These are phyloP conservation scores for Globisporangium ultimum DNA, from an alignment of 352 stramenopile species.

Conservation along the genomic window DNA sequence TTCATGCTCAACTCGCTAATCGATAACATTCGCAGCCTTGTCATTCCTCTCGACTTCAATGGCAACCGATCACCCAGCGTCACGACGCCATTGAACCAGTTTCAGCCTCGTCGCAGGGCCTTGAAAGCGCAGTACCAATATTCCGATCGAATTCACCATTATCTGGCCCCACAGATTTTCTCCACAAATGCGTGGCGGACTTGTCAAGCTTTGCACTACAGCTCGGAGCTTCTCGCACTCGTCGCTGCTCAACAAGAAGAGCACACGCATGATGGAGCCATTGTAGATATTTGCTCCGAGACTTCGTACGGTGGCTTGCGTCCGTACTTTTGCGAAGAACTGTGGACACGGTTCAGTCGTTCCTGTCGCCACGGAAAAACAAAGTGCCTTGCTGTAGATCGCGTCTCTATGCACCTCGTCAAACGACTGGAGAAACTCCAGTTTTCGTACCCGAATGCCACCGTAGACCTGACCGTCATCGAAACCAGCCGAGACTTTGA, in stretches of 20 bases:
- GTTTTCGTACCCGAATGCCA: slow-evolving; percentile 1
- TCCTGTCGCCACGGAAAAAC: not conserved
- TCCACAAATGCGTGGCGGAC: not conserved
- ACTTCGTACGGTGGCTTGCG: slow-evolving; percentile 2
- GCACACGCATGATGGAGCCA: not conserved
- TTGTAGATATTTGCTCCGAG: slow-evolving; percentile 12
- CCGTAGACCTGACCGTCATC: slow-evolving; percentile 9
- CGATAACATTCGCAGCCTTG: not conserved
- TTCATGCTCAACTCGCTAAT: not conserved
- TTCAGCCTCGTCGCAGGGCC: not conserved
- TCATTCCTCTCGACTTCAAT: too few relatives aligned
- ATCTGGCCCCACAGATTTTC: not conserved
- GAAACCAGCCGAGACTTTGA: slow-evolving; percentile 6
- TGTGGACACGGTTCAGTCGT: slow-evolving; percentile 7
- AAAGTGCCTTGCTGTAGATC: slow-evolving; percentile 1
- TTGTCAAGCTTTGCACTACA: slow-evolving; percentile 4
- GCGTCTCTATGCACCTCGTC: not conserved
- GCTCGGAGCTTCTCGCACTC: not conserved
- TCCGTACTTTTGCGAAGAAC: slow-evolving; percentile 13
- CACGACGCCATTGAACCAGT: not conserved
- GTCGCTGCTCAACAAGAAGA: not conserved
- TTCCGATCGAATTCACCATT: slow-evolving; percentile 6
- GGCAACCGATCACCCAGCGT: too few relatives aligned
- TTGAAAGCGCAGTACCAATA: slow-evolving; percentile 1
- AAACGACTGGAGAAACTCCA: not conserved